A percentile compares a stretch with the other conserved stretches of the same genome.
These are phyloP conservation scores for Suillus tomentosus DNA, from an alignment of 768 basidiomycete genomes.

Conservation along the genomic window DNA sequence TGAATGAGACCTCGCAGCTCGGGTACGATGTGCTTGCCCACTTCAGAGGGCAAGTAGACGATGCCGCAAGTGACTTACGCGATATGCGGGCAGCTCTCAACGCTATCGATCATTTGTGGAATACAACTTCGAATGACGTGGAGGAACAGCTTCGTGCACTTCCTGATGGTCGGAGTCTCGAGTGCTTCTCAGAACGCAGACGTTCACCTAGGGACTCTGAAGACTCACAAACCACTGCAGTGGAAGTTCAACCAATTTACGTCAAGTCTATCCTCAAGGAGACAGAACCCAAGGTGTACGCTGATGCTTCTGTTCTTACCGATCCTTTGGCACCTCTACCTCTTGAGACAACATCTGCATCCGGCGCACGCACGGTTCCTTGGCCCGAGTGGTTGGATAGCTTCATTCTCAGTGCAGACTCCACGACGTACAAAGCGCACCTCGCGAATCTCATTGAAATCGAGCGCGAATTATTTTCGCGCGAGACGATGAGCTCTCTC, in stretches of 20 bases:
- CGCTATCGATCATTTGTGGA: constrained; percentile 46
- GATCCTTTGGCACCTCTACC: constrained; percentile 18
- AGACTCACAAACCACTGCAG: constrained; percentile 62
- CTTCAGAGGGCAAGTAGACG: constrained; percentile 55
- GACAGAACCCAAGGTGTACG: constrained; percentile 18
- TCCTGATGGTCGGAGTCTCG: constrained; percentile 13
- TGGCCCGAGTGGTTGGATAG: constrained; percentile 45
- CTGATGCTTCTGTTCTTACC: constrained; percentile 24
- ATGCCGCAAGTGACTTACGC: constrained; percentile 50
- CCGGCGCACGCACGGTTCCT: constrained; percentile 32
- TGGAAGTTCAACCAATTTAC: constrained; percentile 29
- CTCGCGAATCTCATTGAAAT: constrained; percentile 38
- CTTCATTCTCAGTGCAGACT: constrained; percentile 37
- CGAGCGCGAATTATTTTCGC: constrained; percentile 35
- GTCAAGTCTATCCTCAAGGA: constrained; percentile 19
- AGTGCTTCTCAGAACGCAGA: constrained; percentile 26
- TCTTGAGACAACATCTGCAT: constrained; percentile 22
- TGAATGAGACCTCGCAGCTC: constrained; percentile 51
- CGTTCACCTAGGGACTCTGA: constrained; percentile 61
- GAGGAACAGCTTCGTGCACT: constrained; percentile 40
- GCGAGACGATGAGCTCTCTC: constrained; percentile 20
- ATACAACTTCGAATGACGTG: constrained; percentile 44
- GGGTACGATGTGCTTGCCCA: constrained; percentile 48
- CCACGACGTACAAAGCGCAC: constrained; percentile 37
- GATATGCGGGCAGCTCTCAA: constrained; percentile 47